Conservation (phyloP, 441 rosid genomes). For the Capsella rubella region DNA sequence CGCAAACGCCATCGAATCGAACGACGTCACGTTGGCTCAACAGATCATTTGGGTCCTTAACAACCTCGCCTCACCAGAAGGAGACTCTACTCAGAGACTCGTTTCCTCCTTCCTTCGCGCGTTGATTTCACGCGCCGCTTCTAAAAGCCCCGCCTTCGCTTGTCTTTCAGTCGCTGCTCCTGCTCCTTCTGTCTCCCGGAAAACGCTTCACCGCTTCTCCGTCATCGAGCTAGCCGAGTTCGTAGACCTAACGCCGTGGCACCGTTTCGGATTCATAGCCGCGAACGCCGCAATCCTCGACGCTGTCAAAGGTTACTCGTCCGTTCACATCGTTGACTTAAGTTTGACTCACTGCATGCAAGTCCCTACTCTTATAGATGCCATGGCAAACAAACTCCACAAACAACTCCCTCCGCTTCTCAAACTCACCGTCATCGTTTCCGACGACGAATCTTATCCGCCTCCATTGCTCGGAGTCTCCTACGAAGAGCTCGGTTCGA, state of each 20-base stretch:
- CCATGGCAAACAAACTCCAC: constrained; percentile 56
- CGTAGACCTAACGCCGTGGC: constrained; percentile 93
- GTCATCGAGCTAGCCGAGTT: constrained; percentile 79
- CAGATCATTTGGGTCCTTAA: constrained; percentile 89
- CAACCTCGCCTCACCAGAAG: constrained; percentile 85
- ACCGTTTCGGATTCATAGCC: constrained; percentile 85
- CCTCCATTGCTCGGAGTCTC: constrained; percentile 73
- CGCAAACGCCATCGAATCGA: constrained; percentile 81
- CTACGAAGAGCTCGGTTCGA: constrained; percentile 68
- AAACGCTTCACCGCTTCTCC: constrained; percentile 69
- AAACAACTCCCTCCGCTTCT: constrained; percentile 61
- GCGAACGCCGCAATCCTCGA: constrained; percentile 81
- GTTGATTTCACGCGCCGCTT: constrained; percentile 73
- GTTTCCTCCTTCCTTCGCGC: constrained; percentile 77
- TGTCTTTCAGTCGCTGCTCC: constrained; percentile 47
- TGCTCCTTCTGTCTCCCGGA: constrained; percentile 39
- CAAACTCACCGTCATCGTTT: constrained; percentile 70
- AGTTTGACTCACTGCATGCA: constrained; percentile 95
- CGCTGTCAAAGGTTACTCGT: constrained; percentile 71
- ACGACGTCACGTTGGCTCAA: constrained; percentile 80
- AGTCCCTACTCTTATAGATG: constrained; percentile 84
- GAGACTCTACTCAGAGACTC: constrained; percentile 86
- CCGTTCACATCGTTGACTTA: constrained; percentile 82
- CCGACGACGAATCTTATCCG: constrained; percentile 42
- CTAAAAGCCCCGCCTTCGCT: constrained; percentile 59